A percentile compares a stretch with the other conserved stretches of the same genome.
Evolutionary conservation across 768 basidiomycete species (phyloP).

Genomic region (Botryobasidium botryosum): DNA sequence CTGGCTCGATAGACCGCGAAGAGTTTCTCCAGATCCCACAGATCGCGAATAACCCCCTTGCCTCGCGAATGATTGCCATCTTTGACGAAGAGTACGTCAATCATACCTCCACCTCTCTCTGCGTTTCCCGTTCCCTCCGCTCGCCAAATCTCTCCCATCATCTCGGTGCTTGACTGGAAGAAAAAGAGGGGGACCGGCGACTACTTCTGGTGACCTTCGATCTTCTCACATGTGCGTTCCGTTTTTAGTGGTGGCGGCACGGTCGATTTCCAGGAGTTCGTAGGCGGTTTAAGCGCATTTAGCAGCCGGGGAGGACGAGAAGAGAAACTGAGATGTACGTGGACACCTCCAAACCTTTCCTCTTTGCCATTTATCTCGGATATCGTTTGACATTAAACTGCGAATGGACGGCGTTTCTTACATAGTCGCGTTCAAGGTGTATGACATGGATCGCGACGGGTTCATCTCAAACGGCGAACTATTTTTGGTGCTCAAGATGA

Average conservation of each 20-base stretch:
- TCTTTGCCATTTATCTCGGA: slow-evolving; percentile 5
- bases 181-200: neutral
- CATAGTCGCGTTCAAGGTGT: slow-evolving; percentile 97
- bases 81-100: slow-evolving; percentile 99
- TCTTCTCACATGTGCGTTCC: slow-evolving; percentile 1
- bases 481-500: slow-evolving; percentile 98
- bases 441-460: slow-evolving; percentile 95
- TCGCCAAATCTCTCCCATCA: neutral
- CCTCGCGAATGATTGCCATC: slow-evolving; percentile 96
- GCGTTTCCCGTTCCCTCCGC: neutral
- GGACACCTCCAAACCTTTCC: neutral
- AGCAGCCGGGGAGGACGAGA: slow-evolving; percentile 92
- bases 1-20: slow-evolving; percentile 94
- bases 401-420: neutral
- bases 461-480: slow-evolving; percentile 98
- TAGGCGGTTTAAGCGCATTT: slow-evolving; percentile 93
- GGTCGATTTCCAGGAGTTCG: slow-evolving; percentile 98
- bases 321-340: slow-evolving; percentile 87
- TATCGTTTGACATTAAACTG: neutral
- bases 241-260: slow-evolving; percentile 82
- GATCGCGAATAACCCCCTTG: slow-evolving; percentile 93
- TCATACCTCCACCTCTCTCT: slow-evolving; percentile 13
- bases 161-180: neutral
- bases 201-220: too few species aligned
- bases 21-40: slow-evolving; percentile 98